phyloP scores from a whole-genome alignment of 2,329 filamentous ascomycete genomes.

The Parastagonospora nodorum region DNA sequence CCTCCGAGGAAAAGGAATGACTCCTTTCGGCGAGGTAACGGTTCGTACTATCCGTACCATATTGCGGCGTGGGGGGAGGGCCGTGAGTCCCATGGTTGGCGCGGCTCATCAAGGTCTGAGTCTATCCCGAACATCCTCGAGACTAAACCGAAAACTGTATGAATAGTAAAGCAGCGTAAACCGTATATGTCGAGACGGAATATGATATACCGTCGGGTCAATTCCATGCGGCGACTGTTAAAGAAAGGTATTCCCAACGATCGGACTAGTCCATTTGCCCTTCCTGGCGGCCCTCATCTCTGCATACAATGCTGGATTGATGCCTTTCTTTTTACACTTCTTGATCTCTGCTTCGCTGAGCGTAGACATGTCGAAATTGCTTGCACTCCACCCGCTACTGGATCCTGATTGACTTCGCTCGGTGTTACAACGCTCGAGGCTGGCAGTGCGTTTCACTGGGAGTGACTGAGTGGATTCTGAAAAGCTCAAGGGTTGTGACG shows the following conservation, averaged over 20 bases:
- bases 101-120: no score
- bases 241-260: slow-evolving; percentile 43
- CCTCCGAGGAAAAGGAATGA: neutral
- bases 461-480: slow-evolving; percentile 30
- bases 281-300: slow-evolving; percentile 55
- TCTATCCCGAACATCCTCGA: no score
- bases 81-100: neutral
- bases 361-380: slow-evolving; percentile 45
- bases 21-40: neutral
- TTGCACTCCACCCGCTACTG: slow-evolving; percentile 47
- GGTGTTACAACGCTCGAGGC: slow-evolving; percentile 3
- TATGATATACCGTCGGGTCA: neutral
- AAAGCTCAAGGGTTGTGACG: slow-evolving; percentile 35
- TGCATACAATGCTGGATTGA: slow-evolving; percentile 53
- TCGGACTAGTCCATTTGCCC: slow-evolving; percentile 44
- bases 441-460: slow-evolving; percentile 18
- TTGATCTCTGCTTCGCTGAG: slow-evolving; percentile 49
- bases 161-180: slow-evolving; percentile 7
- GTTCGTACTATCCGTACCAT: no score
- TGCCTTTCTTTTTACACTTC: slow-evolving; percentile 54
- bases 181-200: neutral
- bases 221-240: neutral
- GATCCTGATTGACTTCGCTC: slow-evolving; percentile 22
- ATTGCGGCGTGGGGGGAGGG: slow-evolving; percentile 4
- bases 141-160: no score